Percentiles rank a stretch among this genome's conserved stretches.
Conservation (phyloP, 129 eudicot species). For the Arctium lappa region DNA sequence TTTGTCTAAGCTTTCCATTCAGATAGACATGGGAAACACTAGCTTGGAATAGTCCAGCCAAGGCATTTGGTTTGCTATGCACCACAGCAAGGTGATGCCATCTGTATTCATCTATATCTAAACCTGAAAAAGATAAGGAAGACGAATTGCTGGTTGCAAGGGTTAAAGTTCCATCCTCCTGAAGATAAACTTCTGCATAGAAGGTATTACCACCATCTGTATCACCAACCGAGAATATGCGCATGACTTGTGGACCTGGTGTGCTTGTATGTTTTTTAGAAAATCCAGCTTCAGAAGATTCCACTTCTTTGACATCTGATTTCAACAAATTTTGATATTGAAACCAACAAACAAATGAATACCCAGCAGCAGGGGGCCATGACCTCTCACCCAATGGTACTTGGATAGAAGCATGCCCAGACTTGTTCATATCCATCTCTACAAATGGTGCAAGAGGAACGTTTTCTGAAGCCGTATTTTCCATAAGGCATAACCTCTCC, state of each 20-base stretch:
- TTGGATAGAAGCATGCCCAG: constrained; percentile 89
- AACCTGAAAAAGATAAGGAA: constrained; percentile 72
- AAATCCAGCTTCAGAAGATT: constrained; percentile 38
- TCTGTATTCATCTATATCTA: constrained; percentile 80
- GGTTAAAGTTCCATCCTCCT: constrained; percentile 83
- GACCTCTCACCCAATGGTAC: constrained; percentile 93
- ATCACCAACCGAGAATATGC: constrained; percentile 85
- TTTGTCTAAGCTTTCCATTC: constrained; percentile 86
- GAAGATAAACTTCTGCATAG: constrained; percentile 87
- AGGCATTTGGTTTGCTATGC: constrained; percentile 93
- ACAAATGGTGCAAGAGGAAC: constrained; percentile 89
- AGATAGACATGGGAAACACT: constrained; percentile 86
- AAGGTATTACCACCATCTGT: constrained; percentile 49
- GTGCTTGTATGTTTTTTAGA: constrained; percentile 35
- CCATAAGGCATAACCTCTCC: constrained; percentile 68
- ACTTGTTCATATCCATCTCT: constrained; percentile 93
- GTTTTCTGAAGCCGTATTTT: constrained; percentile 60
- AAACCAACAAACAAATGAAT: constrained; percentile 97
- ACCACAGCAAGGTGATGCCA: constrained; percentile 99
- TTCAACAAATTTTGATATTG: constrained; percentile 67
- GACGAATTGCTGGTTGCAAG: constrained; percentile 90
- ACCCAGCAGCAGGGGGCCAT: constrained; percentile 99
- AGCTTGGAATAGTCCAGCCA: constrained; percentile 97
- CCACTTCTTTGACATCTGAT: constrained; percentile 47
- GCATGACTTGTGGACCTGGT: constrained; percentile 45